These are phyloP conservation scores for Neohortaea acidophila DNA, from an alignment of 495 filamentous ascomycete genomes.

Conservation along the genomic window DNA sequence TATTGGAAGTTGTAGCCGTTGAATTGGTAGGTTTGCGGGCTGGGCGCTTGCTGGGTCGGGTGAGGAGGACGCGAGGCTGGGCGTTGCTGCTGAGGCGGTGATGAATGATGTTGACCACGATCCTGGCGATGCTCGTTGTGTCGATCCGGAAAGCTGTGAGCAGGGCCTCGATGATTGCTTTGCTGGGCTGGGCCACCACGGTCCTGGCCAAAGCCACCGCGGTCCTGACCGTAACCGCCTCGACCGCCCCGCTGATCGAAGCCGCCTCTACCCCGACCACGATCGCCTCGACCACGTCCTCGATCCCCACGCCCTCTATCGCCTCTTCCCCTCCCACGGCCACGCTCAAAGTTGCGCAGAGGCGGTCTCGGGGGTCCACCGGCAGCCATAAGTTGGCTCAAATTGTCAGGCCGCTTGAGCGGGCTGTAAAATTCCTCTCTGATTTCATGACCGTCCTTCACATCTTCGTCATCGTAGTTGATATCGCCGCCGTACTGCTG, in stretches of 20 bases:
- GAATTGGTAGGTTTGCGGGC: constrained; percentile 12
- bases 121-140: constrained; percentile 9
- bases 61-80: constrained; percentile 1
- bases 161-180: constrained; percentile 8
- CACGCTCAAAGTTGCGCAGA: constrained; percentile 2
- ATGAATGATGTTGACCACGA: background rate
- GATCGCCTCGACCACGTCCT: constrained; percentile 34
- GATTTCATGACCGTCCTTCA: too few relatives aligned
- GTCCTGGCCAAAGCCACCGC: background rate
- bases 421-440: constrained; percentile 17
- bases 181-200: background rate
- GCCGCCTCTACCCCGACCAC: constrained; percentile 33
- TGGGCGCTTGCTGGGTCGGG: background rate
- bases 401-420: constrained; percentile 23
- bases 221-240: background rate
- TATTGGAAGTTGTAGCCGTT: constrained; percentile 17
- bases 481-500: constrained; percentile 10
- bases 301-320: constrained; percentile 19
- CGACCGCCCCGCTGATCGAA: constrained; percentile 4
- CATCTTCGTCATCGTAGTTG: constrained; percentile 15
- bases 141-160: constrained; percentile 16
- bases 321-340: constrained; percentile 25
- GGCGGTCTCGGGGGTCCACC: constrained; percentile 6
- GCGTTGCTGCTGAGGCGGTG: constrained; percentile 1
- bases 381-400: constrained; percentile 29